Conservation (phyloP, 2,329 filamentous ascomycete species). For the Macroventuria anomochaeta region DNA sequence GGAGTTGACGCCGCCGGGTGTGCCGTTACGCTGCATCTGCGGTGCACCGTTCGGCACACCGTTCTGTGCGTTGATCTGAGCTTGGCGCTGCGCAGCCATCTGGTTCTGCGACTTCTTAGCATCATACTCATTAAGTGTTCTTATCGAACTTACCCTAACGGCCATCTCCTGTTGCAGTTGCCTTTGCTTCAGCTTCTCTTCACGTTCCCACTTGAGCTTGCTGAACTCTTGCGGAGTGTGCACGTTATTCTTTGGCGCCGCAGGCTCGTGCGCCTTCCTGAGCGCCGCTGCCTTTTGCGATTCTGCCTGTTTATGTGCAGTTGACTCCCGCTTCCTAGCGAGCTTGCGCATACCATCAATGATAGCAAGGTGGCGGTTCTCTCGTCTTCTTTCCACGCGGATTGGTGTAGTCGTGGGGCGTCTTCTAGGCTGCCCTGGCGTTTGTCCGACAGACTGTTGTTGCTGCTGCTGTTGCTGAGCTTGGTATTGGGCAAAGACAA, state of each 20-base stretch:
- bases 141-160: conserved; percentile 50
- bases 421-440: conserved; percentile 62
- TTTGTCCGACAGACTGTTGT: conserved; percentile 56
- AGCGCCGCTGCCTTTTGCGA: conserved; percentile 71
- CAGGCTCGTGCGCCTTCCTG: conserved; percentile 77
- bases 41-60: conserved; percentile 46
- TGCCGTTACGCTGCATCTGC: conserved; percentile 53
- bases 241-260: conserved; percentile 64
- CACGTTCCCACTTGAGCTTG: conserved; percentile 83
- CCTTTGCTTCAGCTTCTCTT: conserved; percentile 67
- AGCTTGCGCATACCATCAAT: conserved; percentile 95
- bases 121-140: not conserved
- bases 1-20: conserved; percentile 41
- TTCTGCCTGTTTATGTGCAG: conserved; percentile 86
- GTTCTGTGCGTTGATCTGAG: conserved; percentile 48
- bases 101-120: conserved; percentile 41
- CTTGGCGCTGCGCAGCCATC: conserved; percentile 46
- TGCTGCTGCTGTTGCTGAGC: conserved; percentile 62
- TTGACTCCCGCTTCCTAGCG: conserved; percentile 89
- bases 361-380: conserved; percentile 84
- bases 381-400: conserved; percentile 83
- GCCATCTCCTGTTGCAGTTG: conserved; percentile 64
- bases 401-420: conserved; percentile 74
- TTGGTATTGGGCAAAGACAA: conserved; percentile 64
- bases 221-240: conserved; percentile 92